Evolutionary conservation across 202 grass and related monocot genomes (phyloP).

Genomic region (Hordeum pubiflorum): DNA sequence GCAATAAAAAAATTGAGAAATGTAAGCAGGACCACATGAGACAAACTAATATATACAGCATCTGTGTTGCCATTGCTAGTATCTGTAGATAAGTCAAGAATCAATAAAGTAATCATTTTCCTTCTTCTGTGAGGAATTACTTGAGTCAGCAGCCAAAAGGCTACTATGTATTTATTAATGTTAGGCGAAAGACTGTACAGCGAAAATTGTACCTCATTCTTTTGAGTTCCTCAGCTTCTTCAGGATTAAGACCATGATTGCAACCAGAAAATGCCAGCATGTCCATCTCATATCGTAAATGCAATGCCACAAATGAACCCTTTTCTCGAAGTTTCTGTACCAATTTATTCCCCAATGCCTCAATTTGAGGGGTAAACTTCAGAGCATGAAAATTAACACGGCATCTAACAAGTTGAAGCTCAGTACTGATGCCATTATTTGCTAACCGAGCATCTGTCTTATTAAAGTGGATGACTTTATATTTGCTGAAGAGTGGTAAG

Average conservation of each 20-base stretch:
- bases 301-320: conserved; percentile 75
- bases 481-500: conserved; percentile 83
- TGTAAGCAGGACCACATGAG: background rate
- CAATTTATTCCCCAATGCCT: conserved; percentile 67
- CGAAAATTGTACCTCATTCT: conserved; percentile 65
- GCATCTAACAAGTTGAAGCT: conserved; percentile 85
- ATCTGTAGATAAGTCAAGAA: background rate
- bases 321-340: conserved; percentile 48
- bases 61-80: background rate
- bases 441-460: conserved; percentile 95
- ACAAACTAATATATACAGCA: background rate
- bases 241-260: conserved; percentile 67
- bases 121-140: background rate
- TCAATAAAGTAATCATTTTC: background rate
- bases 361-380: conserved; percentile 80
- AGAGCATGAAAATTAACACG: conserved; percentile 82
- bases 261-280: conserved; percentile 99
- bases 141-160: background rate
- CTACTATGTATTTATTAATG: background rate
- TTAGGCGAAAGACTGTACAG: background rate
- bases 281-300: conserved; percentile 98
- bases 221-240: conserved; percentile 85
- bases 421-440: conserved; percentile 68
- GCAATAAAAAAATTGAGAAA: background rate
- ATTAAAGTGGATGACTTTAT: conserved; percentile 83